phyloP scores from a whole-genome alignment of 2,329 filamentous ascomycete genomes.

The Sarocladium oryzae region DNA sequence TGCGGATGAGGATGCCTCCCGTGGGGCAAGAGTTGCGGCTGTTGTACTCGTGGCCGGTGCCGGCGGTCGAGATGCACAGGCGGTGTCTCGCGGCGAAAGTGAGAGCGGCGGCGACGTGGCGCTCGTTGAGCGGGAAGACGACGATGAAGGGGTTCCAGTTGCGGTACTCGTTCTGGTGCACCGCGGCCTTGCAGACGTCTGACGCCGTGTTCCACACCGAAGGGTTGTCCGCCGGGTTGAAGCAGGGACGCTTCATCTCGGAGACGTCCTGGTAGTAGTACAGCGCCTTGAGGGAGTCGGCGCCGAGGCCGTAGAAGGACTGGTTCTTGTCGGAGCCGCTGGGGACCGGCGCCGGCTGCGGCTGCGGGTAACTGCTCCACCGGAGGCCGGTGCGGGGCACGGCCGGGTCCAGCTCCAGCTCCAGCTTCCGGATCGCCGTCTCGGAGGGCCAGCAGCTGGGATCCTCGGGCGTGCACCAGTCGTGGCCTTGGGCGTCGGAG shows the following conservation, averaged over 20 bases:
- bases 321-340: neutral
- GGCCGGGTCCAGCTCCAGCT: neutral
- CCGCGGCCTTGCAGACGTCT: slow-evolving; percentile 7
- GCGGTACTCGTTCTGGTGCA: slow-evolving; percentile 11
- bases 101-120: slow-evolving; percentile 10
- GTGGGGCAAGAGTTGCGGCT: neutral
- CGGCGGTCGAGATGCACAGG: neutral
- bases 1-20: neutral
- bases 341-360: slow-evolving; percentile 11
- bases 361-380: slow-evolving; percentile 12
- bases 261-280: neutral
- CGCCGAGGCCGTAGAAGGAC: neutral
- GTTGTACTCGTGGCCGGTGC: slow-evolving; percentile 1
- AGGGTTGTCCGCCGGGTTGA: neutral
- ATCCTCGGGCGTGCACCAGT: neutral
- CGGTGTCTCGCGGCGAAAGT: slow-evolving; percentile 11
- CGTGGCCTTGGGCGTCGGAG: too few relatives aligned
- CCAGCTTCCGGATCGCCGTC: neutral
- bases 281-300: neutral
- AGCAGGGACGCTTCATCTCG: neutral
- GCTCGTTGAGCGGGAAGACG: slow-evolving; percentile 12
- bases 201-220: neutral
- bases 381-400: slow-evolving; percentile 9
- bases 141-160: slow-evolving; percentile 11
- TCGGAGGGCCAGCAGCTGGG: neutral